A percentile compares a stretch with the other conserved stretches of the same genome.
These are phyloP conservation scores for Dothideomycetidae sp. DNA, from an alignment of 2,329 filamentous ascomycete genomes.

Conservation along the genomic window DNA sequence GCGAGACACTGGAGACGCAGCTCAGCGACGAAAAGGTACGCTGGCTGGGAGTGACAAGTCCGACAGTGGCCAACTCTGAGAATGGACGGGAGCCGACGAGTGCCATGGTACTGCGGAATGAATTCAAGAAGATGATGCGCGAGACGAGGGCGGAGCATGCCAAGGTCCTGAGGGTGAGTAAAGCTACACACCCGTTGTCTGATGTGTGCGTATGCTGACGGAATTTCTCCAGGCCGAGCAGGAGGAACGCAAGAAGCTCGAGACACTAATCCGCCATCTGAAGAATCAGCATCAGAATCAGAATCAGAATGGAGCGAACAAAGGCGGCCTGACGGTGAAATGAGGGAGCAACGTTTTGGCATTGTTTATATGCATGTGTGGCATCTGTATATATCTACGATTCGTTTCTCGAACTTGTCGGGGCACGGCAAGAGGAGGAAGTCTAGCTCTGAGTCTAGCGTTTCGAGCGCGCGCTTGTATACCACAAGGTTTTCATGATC, in stretches of 20 bases:
- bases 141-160: slow-evolving; percentile 53
- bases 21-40: slow-evolving; percentile 53
- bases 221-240: slow-evolving; percentile 45
- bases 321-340: too few relatives aligned
- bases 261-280: slow-evolving; percentile 9
- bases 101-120: slow-evolving; percentile 54
- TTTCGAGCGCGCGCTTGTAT: too few relatives aligned
- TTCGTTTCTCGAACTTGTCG: too few relatives aligned
- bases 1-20: slow-evolving; percentile 48
- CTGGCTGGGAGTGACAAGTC: slow-evolving; percentile 47
- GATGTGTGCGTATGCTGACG: slow-evolving; percentile 15
- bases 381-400: too few relatives aligned
- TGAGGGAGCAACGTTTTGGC: too few relatives aligned
- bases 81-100: slow-evolving; percentile 43
- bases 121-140: slow-evolving; percentile 72
- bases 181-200: too few relatives aligned
- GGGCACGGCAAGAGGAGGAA: too few relatives aligned
- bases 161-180: slow-evolving; percentile 49
- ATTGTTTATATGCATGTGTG: too few relatives aligned
- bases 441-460: too few relatives aligned
- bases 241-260: slow-evolving; percentile 36
- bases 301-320: too few relatives aligned
- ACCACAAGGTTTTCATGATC: too few relatives aligned
- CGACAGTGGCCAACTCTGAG: slow-evolving; percentile 25
- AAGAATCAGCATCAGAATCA: too few relatives aligned